Percentiles rank a stretch among this genome's conserved stretches.
Conservation (phyloP, 257 asterid genomes). For the Solanum etuberosum region DNA sequence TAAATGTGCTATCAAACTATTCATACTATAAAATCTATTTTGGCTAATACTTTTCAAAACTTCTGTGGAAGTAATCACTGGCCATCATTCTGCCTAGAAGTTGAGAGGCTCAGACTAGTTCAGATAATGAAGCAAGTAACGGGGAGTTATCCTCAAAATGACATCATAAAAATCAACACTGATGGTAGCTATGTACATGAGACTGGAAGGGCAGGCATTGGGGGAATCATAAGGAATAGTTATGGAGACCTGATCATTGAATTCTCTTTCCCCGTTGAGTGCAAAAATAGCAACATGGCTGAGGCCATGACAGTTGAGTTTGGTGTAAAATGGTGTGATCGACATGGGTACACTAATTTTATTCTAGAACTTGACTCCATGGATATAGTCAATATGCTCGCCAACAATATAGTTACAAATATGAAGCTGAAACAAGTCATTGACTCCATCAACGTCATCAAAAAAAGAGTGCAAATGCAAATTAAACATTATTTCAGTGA, state of each 20-base stretch:
- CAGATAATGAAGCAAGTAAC: background rate
- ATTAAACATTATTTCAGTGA: background rate
- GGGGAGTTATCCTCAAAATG: background rate
- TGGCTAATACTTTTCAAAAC: background rate
- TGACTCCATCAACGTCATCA: background rate
- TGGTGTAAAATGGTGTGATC: background rate
- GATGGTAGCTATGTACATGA: background rate
- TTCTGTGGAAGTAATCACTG: background rate
- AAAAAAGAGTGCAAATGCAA: background rate
- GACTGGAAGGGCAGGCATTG: background rate
- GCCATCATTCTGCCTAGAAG: background rate
- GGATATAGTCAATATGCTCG: too few species aligned
- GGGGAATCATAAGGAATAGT: background rate
- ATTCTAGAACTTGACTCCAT: background rate
- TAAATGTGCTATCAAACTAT: background rate
- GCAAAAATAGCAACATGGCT: background rate
- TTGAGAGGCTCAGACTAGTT: background rate
- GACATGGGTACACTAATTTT: background rate
- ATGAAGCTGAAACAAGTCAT: too few species aligned
- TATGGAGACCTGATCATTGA: background rate
- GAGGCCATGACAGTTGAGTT: background rate
- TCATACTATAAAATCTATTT: too few species aligned
- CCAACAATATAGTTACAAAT: too few species aligned
- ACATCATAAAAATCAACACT: too few species aligned
- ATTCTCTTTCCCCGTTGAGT: background rate